Percentiles rank a stretch among this genome's conserved stretches.
phyloP scores from a whole-genome alignment of 805 yeast genomes.

The Starmerella bacillaris region DNA sequence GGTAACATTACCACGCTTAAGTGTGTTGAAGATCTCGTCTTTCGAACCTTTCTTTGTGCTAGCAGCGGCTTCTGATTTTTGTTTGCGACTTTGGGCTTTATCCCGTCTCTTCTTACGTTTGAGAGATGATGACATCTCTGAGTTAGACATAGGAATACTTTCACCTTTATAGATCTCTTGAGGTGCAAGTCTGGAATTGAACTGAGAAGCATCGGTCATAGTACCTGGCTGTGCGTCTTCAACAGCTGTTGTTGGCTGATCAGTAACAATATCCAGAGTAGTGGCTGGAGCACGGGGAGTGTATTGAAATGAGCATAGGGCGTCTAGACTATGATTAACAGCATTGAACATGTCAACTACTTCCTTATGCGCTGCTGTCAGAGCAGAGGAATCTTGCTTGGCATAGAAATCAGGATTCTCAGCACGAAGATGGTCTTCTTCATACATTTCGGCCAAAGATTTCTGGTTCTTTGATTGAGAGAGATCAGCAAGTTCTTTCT shows the following conservation, averaged over 20 bases:
- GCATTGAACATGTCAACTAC: constrained; percentile 44
- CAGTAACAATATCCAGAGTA: constrained; percentile 61
- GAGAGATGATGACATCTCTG: constrained; percentile 14
- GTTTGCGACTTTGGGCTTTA: constrained; percentile 36
- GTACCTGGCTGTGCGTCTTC: constrained; percentile 93
- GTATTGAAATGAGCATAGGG: constrained; percentile 85
- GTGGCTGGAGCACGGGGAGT: constrained; percentile 79
- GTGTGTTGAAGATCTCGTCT: constrained; percentile 40
- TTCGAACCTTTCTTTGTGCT: constrained; percentile 26
- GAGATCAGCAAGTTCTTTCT: constrained; percentile 35
- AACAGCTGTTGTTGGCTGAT: constrained; percentile 68
- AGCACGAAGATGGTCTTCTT: constrained; percentile 47
- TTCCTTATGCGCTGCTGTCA: constrained; percentile 60
- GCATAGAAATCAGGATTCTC: constrained; percentile 27
- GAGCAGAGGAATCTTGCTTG: constrained; percentile 40
- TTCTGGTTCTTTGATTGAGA: constrained; percentile 70
- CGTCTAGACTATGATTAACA: constrained; percentile 58
- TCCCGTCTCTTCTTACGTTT: constrained; percentile 61
- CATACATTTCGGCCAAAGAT: constrained; percentile 82
- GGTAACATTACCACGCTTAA: constrained; percentile 61
- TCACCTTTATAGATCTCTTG: constrained; percentile 62
- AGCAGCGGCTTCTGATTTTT: constrained; percentile 22
- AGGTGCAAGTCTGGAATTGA: constrained; percentile 44
- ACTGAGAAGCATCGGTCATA: constrained; percentile 47
- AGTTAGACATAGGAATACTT: constrained; percentile 11